Percentiles rank a stretch among this genome's conserved stretches.
Evolutionary conservation across 441 rosid species (phyloP).

Genomic region (Brassica hybrid): DNA sequence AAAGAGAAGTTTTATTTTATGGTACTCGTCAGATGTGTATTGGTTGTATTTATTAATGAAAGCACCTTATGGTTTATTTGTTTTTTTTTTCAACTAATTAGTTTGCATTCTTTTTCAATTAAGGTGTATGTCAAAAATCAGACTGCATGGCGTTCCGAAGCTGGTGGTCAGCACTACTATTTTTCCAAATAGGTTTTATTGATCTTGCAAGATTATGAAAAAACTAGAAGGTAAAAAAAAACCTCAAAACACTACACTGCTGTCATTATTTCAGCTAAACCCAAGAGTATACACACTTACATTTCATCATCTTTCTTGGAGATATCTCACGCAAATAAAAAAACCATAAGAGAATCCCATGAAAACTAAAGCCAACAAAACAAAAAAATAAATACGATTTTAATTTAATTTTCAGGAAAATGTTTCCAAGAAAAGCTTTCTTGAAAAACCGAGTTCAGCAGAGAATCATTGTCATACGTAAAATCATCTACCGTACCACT

Average conservation of each 20-base stretch:
- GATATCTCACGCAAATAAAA: slow-evolving; percentile 29
- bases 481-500: slow-evolving; percentile 41
- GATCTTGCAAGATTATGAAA: not conserved
- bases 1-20: not conserved
- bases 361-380: not conserved
- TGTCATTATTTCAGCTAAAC: slow-evolving; percentile 11
- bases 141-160: not conserved
- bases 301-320: slow-evolving; percentile 10
- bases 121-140: not conserved
- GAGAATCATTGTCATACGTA: slow-evolving; percentile 26
- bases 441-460: slow-evolving; percentile 22
- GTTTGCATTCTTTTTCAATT: not conserved
- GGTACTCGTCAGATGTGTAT: not conserved
- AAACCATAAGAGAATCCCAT: slow-evolving; percentile 32
- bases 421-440: slow-evolving; percentile 20
- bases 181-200: not conserved
- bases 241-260: not conserved
- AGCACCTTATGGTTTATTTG: not conserved
- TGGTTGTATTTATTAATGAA: not conserved
- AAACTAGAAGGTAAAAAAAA: not conserved
- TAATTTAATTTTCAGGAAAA: not conserved
- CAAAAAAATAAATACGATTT: not conserved
- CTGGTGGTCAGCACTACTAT: not conserved
- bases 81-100: not conserved
- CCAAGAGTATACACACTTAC: slow-evolving; percentile 21